phyloP scores from a whole-genome alignment of 805 yeast genomes.

The Nakazawaea wickerhamii region DNA sequence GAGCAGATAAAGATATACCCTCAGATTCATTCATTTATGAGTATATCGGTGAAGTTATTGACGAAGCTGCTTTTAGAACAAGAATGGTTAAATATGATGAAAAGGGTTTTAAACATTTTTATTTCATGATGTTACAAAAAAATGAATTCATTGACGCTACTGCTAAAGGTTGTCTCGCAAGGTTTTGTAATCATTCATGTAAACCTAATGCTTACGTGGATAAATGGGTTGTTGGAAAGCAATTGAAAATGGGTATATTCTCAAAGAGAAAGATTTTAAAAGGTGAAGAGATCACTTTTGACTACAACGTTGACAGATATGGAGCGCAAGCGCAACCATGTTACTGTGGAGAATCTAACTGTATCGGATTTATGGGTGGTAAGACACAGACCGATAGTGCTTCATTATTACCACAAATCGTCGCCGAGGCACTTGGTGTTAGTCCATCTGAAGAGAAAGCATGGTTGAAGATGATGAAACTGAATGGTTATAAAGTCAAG shows the following conservation, averaged over 20 bases:
- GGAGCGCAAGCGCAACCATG: conserved; percentile 95
- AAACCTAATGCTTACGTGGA: conserved; percentile 92
- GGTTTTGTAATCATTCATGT: conserved; percentile 94
- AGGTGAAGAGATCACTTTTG: conserved; percentile 91
- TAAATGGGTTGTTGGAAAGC: conserved; percentile 94
- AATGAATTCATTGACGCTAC: conserved; percentile 96
- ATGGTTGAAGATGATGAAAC: conserved; percentile 61
- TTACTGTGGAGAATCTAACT: conserved; percentile 88
- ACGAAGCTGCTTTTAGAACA: conserved; percentile 65
- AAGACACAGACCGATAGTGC: conserved; percentile 95
- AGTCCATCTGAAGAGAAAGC: conserved; percentile 59
- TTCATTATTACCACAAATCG: conserved; percentile 71
- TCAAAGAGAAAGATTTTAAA: conserved; percentile 63
- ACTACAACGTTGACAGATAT: conserved; percentile 91
- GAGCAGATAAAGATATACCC: conserved; percentile 56
- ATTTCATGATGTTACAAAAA: conserved; percentile 92
- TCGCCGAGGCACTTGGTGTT: conserved; percentile 84
- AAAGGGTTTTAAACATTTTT: conserved; percentile 71
- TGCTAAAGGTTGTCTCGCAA: conserved; percentile 75
- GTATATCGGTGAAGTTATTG: conserved; percentile 91
- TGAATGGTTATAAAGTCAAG: conserved; percentile 40
- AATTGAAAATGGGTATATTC: conserved; percentile 90
- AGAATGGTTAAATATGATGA: conserved; percentile 73
- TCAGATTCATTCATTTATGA: conserved; percentile 79
- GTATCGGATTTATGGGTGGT: conserved; percentile 93